A percentile compares a stretch with the other conserved stretches of the same genome.
Evolutionary conservation across 768 basidiomycete species (phyloP).

Genomic region (Termitomyces bulborhizus): DNA sequence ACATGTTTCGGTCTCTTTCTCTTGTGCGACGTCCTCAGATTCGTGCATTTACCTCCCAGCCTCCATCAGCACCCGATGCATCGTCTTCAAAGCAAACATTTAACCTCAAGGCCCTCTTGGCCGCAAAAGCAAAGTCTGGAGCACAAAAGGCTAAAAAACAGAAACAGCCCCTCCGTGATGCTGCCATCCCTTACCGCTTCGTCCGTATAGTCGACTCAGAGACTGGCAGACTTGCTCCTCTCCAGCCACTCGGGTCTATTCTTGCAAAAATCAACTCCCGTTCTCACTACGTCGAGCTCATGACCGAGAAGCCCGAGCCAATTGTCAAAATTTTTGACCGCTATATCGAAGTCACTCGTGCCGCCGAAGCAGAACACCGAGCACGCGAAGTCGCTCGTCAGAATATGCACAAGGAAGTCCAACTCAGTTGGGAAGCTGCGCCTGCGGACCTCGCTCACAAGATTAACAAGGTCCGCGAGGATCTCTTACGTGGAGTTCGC

Average conservation of each 20-base stretch:
- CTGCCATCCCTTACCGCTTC: slow-evolving; percentile 32
- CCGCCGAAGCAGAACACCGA: slow-evolving; percentile 29
- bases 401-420: slow-evolving; percentile 54
- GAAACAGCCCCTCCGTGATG: slow-evolving; percentile 20
- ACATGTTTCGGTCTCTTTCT: slow-evolving; percentile 19
- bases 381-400: slow-evolving; percentile 25
- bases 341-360: slow-evolving; percentile 32
- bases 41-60: neutral
- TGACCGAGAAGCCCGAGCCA: slow-evolving; percentile 39
- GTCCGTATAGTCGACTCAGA: slow-evolving; percentile 46
- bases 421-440: slow-evolving; percentile 63
- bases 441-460: slow-evolving; percentile 61
- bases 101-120: neutral
- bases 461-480: slow-evolving; percentile 47
- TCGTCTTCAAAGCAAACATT: neutral
- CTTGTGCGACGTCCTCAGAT: slow-evolving; percentile 6
- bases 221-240: slow-evolving; percentile 31
- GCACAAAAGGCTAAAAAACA: neutral
- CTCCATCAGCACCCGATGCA: neutral
- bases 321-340: slow-evolving; percentile 55
- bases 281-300: slow-evolving; percentile 48
- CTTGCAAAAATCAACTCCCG: slow-evolving; percentile 37
- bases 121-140: neutral
- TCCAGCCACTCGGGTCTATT: slow-evolving; percentile 31
- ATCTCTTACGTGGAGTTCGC: slow-evolving; percentile 53